Evolutionary conservation across 78 protist species (phyloP).

Genomic region (Emiliania huxleyi): DNA sequence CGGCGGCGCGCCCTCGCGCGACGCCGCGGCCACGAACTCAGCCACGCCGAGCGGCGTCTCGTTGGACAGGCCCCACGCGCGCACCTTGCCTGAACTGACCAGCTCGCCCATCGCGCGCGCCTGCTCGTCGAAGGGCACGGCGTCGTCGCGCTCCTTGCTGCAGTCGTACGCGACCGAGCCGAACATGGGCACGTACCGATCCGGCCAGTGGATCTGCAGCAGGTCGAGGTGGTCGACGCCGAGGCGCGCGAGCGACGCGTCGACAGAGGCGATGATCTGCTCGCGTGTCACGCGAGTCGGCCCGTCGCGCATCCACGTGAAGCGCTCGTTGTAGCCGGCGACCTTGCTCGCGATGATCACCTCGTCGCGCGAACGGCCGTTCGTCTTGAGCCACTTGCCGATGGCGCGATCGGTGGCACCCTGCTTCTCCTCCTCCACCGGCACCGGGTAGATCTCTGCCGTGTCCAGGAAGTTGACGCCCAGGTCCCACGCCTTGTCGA

Average conservation of each 20-base stretch:
- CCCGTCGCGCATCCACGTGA: not conserved
- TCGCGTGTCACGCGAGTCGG: not conserved
- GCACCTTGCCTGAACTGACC: constrained; percentile 49
- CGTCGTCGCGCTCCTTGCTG: not conserved
- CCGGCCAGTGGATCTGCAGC: constrained; percentile 65
- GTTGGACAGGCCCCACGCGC: constrained; percentile 40
- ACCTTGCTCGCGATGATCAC: constrained; percentile 41
- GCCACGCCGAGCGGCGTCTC: constrained; percentile 46
- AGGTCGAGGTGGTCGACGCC: constrained; percentile 50
- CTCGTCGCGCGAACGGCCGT: not conserved
- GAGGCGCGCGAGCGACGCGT: constrained; percentile 49
- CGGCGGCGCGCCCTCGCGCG: not conserved
- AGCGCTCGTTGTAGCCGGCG: constrained; percentile 17
- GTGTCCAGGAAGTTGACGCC: constrained; percentile 58
- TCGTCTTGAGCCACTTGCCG: constrained; percentile 8
- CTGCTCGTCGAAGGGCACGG: constrained; percentile 40
- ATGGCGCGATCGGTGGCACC: constrained; percentile 25
- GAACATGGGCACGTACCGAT: constrained; percentile 33
- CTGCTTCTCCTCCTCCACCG: constrained; percentile 19
- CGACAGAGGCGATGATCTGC: constrained; percentile 33
- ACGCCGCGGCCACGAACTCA: not conserved
- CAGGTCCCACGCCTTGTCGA: constrained; percentile 2
- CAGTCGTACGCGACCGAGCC: constrained; percentile 22
- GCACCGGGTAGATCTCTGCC: constrained; percentile 49
- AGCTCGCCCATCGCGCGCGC: constrained; percentile 42